Conservation (phyloP, 2,329 filamentous ascomycete genomes). For the Pleoardoris graminearum region DNA sequence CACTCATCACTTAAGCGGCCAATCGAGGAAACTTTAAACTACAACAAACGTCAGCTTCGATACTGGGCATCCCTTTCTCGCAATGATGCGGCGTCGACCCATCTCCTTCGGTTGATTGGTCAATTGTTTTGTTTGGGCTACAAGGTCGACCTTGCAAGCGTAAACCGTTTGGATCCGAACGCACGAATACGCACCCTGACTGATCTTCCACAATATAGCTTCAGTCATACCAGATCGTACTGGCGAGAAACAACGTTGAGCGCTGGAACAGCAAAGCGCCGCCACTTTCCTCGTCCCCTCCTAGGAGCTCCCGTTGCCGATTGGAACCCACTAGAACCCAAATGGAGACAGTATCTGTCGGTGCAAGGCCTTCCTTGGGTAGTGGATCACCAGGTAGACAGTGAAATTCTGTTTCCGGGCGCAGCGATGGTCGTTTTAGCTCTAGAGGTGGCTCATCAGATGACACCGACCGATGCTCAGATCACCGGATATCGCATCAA, state of each 20-base stretch:
- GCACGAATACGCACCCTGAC: neutral
- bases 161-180: neutral
- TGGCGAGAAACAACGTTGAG: neutral
- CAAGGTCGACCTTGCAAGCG: neutral
- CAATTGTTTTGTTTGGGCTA: neutral
- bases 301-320: slow-evolving; percentile 17
- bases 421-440: neutral
- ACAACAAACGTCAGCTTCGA: neutral
- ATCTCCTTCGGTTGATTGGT: neutral
- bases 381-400: slow-evolving; percentile 24
- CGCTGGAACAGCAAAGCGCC: neutral
- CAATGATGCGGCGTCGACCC: neutral
- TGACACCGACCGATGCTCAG: neutral
- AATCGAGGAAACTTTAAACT: neutral
- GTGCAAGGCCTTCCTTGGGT: slow-evolving; percentile 20
- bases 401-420: slow-evolving; percentile 27
- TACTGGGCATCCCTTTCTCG: neutral
- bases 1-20: neutral
- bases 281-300: slow-evolving; percentile 11
- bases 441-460: neutral
- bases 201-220: neutral
- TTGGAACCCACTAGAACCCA: slow-evolving; percentile 30
- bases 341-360: slow-evolving; percentile 52
- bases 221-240: slow-evolving; percentile 14
- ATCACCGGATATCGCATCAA: slow-evolving; percentile 5